Conservation (phyloP, 2,329 filamentous ascomycete genomes). For the Ceratocystis harringtonii region DNA sequence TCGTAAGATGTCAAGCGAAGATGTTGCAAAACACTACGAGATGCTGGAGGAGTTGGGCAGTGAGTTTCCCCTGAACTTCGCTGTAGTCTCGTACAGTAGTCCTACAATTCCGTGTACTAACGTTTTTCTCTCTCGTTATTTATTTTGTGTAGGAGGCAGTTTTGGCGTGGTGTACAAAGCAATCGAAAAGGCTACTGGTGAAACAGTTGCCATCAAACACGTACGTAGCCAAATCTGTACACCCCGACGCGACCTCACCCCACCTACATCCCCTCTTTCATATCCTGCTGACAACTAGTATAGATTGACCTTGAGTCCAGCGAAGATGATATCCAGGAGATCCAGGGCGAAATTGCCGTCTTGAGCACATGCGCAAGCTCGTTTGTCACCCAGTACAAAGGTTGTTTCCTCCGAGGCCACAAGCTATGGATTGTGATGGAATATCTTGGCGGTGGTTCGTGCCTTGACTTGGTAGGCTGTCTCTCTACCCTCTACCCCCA, state of each 20-base stretch:
- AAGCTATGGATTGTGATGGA: conserved; percentile 99
- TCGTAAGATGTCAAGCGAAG: conserved; percentile 40
- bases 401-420: conserved; percentile 86
- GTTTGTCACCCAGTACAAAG: conserved; percentile 91
- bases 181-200: conserved; percentile 76
- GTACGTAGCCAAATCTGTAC: conserved; percentile 36
- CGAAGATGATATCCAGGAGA: conserved; percentile 95
- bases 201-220: conserved; percentile 93
- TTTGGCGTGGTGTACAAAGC: conserved; percentile 97
- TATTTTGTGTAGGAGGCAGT: conserved; percentile 53
- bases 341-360: conserved; percentile 92
- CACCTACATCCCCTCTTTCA: neutral
- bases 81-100: neutral
- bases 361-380: conserved; percentile 88
- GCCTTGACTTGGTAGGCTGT: conserved; percentile 64
- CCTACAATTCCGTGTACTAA: conserved; percentile 6
- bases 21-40: conserved; percentile 75
- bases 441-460: conserved; percentile 86
- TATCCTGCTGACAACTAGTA: neutral
- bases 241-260: neutral
- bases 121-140: conserved; percentile 2
- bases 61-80: conserved; percentile 34
- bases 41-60: conserved; percentile 92
- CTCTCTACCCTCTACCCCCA: neutral
- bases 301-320: conserved; percentile 98